Conservation (phyloP, 2,329 filamentous ascomycete species). For the Fusarium sulawesiense region DNA sequence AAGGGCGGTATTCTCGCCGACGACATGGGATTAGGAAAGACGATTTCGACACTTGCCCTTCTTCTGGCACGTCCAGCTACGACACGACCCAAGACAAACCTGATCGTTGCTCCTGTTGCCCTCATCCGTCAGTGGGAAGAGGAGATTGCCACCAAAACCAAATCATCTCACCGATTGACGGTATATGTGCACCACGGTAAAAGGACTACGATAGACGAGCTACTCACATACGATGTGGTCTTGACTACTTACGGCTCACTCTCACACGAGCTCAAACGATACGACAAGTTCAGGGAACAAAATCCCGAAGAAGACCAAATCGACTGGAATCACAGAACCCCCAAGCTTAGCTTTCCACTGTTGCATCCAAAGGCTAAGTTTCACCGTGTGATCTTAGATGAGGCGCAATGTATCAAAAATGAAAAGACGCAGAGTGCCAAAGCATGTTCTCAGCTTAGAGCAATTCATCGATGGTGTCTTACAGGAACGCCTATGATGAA, state of each 20-base stretch:
- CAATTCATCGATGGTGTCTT: conserved; percentile 81
- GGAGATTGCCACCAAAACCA: conserved; percentile 79
- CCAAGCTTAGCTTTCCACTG: conserved; percentile 62
- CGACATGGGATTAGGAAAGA: conserved; percentile 94
- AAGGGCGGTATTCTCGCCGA: conserved; percentile 92
- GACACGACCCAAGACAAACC: conserved; percentile 68
- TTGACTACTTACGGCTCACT: conserved; percentile 90
- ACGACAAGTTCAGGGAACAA: conserved; percentile 64
- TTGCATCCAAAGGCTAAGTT: conserved; percentile 73
- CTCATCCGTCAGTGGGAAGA: conserved; percentile 86
- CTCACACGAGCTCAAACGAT: conserved; percentile 68
- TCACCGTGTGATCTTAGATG: conserved; percentile 85
- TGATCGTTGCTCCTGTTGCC: conserved; percentile 84
- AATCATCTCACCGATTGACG: conserved; percentile 66
- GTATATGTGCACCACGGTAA: conserved; percentile 79
- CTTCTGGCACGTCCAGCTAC: conserved; percentile 75
- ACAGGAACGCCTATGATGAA: conserved; percentile 94
- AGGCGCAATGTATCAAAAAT: conserved; percentile 87
- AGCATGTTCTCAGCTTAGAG: conserved; percentile 73
- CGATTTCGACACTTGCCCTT: conserved; percentile 83
- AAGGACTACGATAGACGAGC: conserved; percentile 69
- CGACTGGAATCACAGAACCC: conserved; percentile 53
- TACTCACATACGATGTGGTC: conserved; percentile 79
- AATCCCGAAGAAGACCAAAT: conserved; percentile 51
- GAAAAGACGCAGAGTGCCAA: conserved; percentile 76